Percentiles rank a stretch among this genome's conserved stretches.
Conservation (phyloP, 208 protist species). For the Angomonas deanei region DNA sequence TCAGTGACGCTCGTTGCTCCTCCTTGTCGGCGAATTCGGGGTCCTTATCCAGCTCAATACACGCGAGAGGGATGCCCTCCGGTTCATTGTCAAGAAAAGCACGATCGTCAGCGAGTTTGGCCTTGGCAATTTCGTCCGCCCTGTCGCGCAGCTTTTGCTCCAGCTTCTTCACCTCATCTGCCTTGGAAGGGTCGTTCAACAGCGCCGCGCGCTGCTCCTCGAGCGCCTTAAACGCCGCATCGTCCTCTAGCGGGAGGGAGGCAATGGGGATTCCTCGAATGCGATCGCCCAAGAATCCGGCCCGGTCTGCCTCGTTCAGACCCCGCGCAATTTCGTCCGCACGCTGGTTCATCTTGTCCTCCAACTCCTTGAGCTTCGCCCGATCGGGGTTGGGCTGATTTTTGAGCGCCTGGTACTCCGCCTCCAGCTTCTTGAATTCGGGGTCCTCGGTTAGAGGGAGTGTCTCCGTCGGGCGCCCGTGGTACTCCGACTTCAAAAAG, state of each 20-base stretch:
- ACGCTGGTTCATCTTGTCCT: constrained; percentile 27
- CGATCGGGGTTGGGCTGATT: constrained; percentile 15
- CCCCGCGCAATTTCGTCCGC: constrained; percentile 35
- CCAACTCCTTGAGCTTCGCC: constrained; percentile 16
- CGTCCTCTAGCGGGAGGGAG: constrained; percentile 39
- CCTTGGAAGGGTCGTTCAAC: constrained; percentile 13
- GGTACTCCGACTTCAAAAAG: constrained; percentile 24
- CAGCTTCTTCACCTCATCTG: constrained; percentile 14
- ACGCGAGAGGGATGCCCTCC: constrained; percentile 36
- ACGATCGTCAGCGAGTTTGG: constrained; percentile 18
- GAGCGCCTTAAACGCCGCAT: constrained; percentile 34
- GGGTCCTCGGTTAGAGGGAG: constrained; percentile 25
- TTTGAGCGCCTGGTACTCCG: constrained; percentile 14
- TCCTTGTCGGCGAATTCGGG: constrained; percentile 27
- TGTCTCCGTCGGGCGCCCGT: constrained; percentile 15
- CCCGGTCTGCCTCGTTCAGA: constrained; percentile 37
- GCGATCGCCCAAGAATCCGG: constrained; percentile 26
- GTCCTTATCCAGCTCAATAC: constrained; percentile 28
- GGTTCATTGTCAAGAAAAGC: constrained; percentile 38
- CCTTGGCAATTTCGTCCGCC: constrained; percentile 29
- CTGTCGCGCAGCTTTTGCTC: constrained; percentile 38
- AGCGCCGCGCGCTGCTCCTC: constrained; percentile 28
- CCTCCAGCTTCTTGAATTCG: constrained; percentile 23
- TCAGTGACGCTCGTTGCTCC: constrained; percentile 30
- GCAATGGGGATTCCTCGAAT: constrained; percentile 38